Conservation (phyloP, 139 green algal genomes). For the Edaphochlamys debaryana region DNA sequence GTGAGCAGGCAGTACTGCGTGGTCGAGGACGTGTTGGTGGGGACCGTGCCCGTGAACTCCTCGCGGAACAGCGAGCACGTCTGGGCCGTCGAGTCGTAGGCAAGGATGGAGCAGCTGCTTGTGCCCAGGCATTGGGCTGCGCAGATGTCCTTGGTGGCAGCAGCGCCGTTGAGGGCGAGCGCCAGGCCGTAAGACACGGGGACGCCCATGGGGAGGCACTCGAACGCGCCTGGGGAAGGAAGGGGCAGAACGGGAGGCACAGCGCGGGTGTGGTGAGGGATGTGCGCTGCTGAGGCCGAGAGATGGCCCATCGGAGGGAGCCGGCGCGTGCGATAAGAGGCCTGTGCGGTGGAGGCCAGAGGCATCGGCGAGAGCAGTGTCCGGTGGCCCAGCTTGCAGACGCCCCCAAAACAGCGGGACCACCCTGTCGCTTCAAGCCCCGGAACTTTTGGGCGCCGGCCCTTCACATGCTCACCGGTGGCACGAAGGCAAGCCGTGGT, state of each 20-base stretch:
- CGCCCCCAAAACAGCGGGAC: no score
- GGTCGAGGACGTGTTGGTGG: not conserved
- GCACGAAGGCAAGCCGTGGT: not conserved
- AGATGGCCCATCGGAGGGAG: no score
- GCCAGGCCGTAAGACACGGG: no score
- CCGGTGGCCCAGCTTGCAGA: no score
- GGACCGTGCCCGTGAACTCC: not conserved
- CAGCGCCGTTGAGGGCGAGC: not conserved
- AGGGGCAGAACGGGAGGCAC: no score
- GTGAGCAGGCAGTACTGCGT: not conserved
- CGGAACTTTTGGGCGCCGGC: no score
- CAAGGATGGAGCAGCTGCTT: not conserved
- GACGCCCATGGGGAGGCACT: not conserved
- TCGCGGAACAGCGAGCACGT: not conserved
- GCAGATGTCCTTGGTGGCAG: not conserved
- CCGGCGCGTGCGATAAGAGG: no score
- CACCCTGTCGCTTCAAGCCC: no score
- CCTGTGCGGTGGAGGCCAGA: no score
- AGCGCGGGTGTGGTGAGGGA: no score
- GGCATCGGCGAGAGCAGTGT: no score
- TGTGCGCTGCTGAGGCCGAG: no score
- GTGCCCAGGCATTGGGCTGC: not conserved
- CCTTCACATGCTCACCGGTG: not conserved
- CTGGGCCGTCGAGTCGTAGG: not conserved
- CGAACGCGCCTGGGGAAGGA: conserved; percentile 15